Percentiles rank a stretch among this genome's conserved stretches.
These are phyloP conservation scores for Eruca vesicaria DNA, from an alignment of 441 rosid species.

Conservation along the genomic window DNA sequence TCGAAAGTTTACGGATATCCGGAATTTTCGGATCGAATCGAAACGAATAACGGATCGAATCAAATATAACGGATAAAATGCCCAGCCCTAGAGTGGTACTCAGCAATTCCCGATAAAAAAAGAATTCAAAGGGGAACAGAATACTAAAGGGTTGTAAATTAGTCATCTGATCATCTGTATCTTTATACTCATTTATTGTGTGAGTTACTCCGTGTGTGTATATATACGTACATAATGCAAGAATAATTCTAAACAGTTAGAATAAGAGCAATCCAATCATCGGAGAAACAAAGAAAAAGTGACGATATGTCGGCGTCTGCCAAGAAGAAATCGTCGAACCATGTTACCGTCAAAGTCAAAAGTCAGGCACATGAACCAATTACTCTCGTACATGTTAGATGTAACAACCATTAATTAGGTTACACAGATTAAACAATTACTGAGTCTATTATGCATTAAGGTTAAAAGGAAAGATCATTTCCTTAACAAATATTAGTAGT, in stretches of 20 bases:
- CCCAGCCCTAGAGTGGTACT: too few species aligned
- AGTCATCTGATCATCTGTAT: conserved; percentile 1
- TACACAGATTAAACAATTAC: not conserved
- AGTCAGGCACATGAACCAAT: not conserved
- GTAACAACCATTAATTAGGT: not conserved
- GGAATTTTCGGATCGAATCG: too few species aligned
- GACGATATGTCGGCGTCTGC: not conserved
- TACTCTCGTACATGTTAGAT: not conserved
- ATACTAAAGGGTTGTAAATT: not conserved
- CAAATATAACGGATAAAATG: too few species aligned
- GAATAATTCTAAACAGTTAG: not conserved
- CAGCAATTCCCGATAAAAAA: not conserved
- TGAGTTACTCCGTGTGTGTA: not conserved
- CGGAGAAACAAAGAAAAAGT: not conserved
- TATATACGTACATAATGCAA: not conserved
- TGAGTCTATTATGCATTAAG: not conserved
- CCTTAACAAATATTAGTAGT: not conserved
- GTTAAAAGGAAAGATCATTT: not conserved
- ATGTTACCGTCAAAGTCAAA: not conserved
- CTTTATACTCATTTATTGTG: not conserved
- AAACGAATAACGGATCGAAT: too few species aligned
- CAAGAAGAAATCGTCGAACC: conserved; percentile 13
- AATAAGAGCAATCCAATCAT: not conserved
- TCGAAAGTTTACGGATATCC: too few species aligned
- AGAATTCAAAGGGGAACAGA: conserved; percentile 9